Conservation (phyloP, 371 early-diverging fungal genomes). For the Synchytrium microbalum region DNA sequence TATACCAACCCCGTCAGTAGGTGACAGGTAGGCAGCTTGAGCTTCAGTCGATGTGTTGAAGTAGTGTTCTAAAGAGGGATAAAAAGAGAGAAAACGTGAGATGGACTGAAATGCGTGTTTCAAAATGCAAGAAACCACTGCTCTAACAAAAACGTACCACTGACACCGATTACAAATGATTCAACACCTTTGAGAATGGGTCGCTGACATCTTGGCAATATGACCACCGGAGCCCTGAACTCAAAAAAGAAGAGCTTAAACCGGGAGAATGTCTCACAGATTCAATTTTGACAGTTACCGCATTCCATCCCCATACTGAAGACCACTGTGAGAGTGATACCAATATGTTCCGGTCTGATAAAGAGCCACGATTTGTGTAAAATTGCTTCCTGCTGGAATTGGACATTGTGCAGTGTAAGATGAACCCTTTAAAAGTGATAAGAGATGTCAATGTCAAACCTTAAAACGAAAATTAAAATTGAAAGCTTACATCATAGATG, state of each 20-base stretch:
- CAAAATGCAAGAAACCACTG: too few species aligned
- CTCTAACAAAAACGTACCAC: too few species aligned
- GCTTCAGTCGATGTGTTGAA: neutral
- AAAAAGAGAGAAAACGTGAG: too few species aligned
- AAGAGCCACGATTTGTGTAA: neutral
- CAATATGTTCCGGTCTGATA: neutral
- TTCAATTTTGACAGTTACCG: too few species aligned
- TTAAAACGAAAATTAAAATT: neutral
- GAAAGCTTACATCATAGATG: neutral
- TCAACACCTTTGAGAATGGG: neutral
- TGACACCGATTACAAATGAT: neutral
- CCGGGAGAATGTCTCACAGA: too few species aligned
- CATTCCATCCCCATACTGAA: neutral
- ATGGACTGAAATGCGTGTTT: too few species aligned
- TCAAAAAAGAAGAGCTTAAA: too few species aligned
- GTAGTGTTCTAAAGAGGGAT: neutral
- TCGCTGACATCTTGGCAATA: neutral
- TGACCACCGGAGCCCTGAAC: neutral
- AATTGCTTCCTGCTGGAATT: neutral
- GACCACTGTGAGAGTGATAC: neutral
- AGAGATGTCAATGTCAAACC: too few species aligned
- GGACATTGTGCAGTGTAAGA: neutral
- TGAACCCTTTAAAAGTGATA: neutral
- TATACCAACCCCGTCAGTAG: neutral
- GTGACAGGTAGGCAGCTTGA: neutral